Evolutionary conservation across 768 basidiomycete species (phyloP).

Genomic region (Pulveroboletus sp.): DNA sequence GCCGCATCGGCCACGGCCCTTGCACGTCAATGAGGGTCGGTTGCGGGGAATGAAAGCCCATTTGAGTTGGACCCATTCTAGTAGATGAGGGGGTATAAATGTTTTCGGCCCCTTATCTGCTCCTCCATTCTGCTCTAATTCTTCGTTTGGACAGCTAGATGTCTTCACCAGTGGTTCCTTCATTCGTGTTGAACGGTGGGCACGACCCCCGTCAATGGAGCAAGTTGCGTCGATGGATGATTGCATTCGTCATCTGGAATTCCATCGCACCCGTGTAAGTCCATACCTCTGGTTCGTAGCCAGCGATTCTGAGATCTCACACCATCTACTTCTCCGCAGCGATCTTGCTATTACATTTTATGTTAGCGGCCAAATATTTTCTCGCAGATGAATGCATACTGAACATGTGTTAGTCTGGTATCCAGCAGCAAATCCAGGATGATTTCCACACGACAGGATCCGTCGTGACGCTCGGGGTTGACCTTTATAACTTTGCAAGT

Average conservation of each 20-base stretch:
- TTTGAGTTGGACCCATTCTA: constrained; percentile 1
- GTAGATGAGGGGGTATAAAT: constrained; percentile 18
- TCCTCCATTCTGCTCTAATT: background rate
- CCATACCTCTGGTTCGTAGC: background rate
- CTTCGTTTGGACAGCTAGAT: constrained; percentile 6
- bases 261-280: constrained; percentile 31
- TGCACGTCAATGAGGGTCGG: background rate
- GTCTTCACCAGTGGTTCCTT: constrained; percentile 23
- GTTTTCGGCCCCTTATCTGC: background rate
- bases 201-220: constrained; percentile 28
- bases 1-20: constrained; percentile 11
- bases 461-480: constrained; percentile 19
- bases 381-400: background rate
- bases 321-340: constrained; percentile 2
- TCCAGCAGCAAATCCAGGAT: constrained; percentile 21
- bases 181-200: constrained; percentile 15
- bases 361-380: constrained; percentile 8
- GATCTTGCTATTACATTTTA: constrained; percentile 29
- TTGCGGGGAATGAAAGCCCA: constrained; percentile 3
- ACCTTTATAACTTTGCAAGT: constrained; percentile 21
- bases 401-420: constrained; percentile 18
- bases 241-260: constrained; percentile 28
- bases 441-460: constrained; percentile 15
- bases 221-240: constrained; percentile 27
- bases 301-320: background rate